A percentile compares a stretch with the other conserved stretches of the same genome.
Evolutionary conservation across 768 basidiomycete species (phyloP).

Genomic region (Lactifluus piperatus): DNA sequence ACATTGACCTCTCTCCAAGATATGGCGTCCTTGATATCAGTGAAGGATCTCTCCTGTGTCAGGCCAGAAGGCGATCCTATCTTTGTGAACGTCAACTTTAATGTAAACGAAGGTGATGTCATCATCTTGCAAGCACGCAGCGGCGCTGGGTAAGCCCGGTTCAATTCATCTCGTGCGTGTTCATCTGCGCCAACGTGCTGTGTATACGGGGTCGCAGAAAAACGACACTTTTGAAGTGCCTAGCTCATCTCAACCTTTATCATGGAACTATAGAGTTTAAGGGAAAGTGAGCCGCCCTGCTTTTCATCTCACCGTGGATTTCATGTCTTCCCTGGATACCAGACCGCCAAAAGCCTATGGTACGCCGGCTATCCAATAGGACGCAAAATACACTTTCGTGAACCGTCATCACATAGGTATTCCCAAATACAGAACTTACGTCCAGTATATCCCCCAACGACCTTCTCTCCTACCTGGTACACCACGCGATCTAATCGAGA

Average conservation of each 20-base stretch:
- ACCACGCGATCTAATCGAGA: slow-evolving; percentile 60
- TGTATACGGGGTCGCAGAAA: slow-evolving; percentile 30
- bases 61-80: slow-evolving; percentile 40
- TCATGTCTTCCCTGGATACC: background rate
- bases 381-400: background rate
- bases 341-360: slow-evolving; percentile 47
- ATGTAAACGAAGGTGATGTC: slow-evolving; percentile 64
- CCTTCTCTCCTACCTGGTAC: slow-evolving; percentile 80
- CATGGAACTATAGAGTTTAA: slow-evolving; percentile 53
- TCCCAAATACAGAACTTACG: slow-evolving; percentile 65
- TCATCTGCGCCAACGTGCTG: background rate
- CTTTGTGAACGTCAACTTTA: slow-evolving; percentile 53
- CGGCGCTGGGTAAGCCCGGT: slow-evolving; percentile 52
- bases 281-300: slow-evolving; percentile 46
- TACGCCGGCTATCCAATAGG: slow-evolving; percentile 22
- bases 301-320: background rate
- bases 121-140: slow-evolving; percentile 71
- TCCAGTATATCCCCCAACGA: slow-evolving; percentile 84
- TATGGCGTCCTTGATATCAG: slow-evolving; percentile 36
- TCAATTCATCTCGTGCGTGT: background rate
- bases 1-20: background rate
- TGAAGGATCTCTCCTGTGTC: slow-evolving; percentile 42
- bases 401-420: slow-evolving; percentile 41
- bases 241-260: slow-evolving; percentile 71
- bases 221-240: slow-evolving; percentile 75